A percentile compares a stretch with the other conserved stretches of the same genome.
Evolutionary conservation across 768 basidiomycete species (phyloP).

Genomic region (Kondoa subrosea): DNA sequence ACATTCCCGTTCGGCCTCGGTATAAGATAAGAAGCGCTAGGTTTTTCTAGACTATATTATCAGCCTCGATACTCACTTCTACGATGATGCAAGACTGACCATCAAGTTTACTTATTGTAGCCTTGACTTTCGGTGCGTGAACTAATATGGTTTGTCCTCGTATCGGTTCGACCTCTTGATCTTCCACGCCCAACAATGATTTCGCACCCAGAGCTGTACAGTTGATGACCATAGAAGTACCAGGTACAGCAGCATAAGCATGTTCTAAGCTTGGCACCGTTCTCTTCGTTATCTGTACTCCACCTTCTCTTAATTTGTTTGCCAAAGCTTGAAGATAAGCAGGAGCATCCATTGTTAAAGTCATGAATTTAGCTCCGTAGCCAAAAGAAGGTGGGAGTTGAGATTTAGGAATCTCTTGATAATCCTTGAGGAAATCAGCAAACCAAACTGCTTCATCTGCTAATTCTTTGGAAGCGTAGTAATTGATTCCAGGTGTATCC

Average conservation of each 20-base stretch:
- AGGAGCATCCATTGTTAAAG: conserved; percentile 17
- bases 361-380: conserved; percentile 6
- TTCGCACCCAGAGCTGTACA: conserved; percentile 15
- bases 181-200: conserved; percentile 12
- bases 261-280: conserved; percentile 8
- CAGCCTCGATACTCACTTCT: not conserved
- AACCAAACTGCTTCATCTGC: conserved; percentile 12
- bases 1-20: not conserved
- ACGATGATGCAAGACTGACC: not conserved
- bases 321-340: conserved; percentile 10
- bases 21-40: not conserved
- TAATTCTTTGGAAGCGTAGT: not conserved
- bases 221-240: conserved; percentile 12
- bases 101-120: not conserved
- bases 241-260: conserved; percentile 5
- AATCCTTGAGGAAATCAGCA: conserved; percentile 6
- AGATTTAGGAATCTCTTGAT: not conserved
- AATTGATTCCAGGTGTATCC: not conserved
- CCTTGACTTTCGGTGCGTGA: conserved; percentile 9
- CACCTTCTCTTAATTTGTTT: not conserved
- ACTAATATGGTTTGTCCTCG: conserved; percentile 19
- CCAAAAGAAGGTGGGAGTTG: not conserved
- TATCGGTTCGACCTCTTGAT: conserved; percentile 12
- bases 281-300: conserved; percentile 5
- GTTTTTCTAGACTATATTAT: not conserved